Percentiles rank a stretch among this genome's conserved stretches.
Evolutionary conservation across 768 basidiomycete genomes (phyloP).

Genomic region (Galerina sulciceps): DNA sequence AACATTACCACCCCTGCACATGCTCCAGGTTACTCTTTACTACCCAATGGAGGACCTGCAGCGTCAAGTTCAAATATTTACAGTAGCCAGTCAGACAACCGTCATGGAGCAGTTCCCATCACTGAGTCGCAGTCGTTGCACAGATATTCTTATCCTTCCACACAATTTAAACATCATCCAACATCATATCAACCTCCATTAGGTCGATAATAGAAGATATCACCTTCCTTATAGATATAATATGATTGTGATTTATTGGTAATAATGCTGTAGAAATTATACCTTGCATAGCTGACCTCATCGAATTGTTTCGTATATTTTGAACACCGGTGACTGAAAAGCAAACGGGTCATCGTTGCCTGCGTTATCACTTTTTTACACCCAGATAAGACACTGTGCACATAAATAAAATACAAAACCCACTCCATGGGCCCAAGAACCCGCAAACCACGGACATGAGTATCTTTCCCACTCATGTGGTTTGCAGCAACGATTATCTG

Average conservation of each 20-base stretch:
- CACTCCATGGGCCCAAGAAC: constrained; percentile 89
- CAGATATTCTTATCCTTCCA: constrained; percentile 22
- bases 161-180: constrained; percentile 35
- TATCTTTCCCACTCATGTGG: constrained; percentile 99
- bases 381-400: not conserved
- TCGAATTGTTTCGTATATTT: constrained; percentile 72
- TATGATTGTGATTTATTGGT: constrained; percentile 26
- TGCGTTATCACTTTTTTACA: constrained; percentile 27
- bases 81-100: constrained; percentile 7
- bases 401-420: constrained; percentile 11
- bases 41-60: constrained; percentile 9
- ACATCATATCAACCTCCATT: constrained; percentile 34
- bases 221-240: constrained; percentile 20
- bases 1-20: constrained; percentile 24
- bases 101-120: not conserved
- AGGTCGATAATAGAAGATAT: constrained; percentile 20
- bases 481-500: constrained; percentile 91
- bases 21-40: constrained; percentile 17
- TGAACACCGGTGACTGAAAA: constrained; percentile 67
- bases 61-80: not conserved
- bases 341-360: constrained; percentile 74
- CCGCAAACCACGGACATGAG: constrained; percentile 90
- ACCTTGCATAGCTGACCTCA: constrained; percentile 32
- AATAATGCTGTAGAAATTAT: constrained; percentile 18
- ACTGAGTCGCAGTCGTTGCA: constrained; percentile 8